A percentile compares a stretch with the other conserved stretches of the same genome.
phyloP scores from a whole-genome alignment of 1,284 basidiomycete species.

The Tilletiopsis washingtonensis region DNA sequence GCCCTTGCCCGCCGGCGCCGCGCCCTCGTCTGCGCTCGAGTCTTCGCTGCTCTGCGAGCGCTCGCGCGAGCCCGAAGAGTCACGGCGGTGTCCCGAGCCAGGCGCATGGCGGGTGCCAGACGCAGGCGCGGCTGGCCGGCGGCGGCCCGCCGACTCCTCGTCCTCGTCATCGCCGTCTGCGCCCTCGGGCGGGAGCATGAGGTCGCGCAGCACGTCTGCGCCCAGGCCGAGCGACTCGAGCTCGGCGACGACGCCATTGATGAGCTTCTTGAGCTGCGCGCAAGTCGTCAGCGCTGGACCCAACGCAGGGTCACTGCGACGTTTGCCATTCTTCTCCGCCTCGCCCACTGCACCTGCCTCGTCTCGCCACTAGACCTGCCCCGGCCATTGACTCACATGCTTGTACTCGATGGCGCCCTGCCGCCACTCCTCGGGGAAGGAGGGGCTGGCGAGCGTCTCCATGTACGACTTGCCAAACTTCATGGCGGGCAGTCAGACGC shows the following conservation, averaged over 20 bases:
- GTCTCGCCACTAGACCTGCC: too few relatives aligned
- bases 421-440: constrained; percentile 66
- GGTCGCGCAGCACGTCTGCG: constrained; percentile 55
- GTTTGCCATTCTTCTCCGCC: too few relatives aligned
- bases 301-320: too few relatives aligned
- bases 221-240: constrained; percentile 69
- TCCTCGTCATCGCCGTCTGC: not conserved
- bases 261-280: constrained; percentile 76
- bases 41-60: not conserved
- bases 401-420: constrained; percentile 78
- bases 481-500: too few relatives aligned
- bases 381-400: constrained; percentile 53
- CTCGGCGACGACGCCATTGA: constrained; percentile 76
- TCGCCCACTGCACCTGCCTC: too few relatives aligned
- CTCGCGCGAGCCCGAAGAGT: too few relatives aligned
- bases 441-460: constrained; percentile 57
- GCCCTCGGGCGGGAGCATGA: constrained; percentile 44
- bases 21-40: not conserved
- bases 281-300: not conserved
- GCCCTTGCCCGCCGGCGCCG: not conserved
- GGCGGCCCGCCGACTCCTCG: too few relatives aligned
- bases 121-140: too few relatives aligned
- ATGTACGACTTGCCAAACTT: constrained; percentile 73
- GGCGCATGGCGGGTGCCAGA: too few relatives aligned
- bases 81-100: too few relatives aligned